Evolutionary conservation across 2,329 filamentous ascomycete species (phyloP).

Genomic region (Biscogniauxia sp.): DNA sequence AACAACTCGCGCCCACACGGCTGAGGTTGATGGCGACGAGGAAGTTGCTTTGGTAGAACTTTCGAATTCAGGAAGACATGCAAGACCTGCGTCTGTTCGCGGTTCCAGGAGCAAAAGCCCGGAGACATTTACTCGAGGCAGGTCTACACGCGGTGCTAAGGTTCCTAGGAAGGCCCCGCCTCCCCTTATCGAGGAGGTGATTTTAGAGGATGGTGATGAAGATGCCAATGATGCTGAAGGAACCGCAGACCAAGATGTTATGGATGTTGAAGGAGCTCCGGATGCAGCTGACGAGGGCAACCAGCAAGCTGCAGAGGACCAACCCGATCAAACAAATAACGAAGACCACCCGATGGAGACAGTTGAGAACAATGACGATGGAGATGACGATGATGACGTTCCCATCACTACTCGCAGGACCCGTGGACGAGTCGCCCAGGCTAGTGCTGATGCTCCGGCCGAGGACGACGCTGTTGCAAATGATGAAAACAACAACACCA

Average conservation of each 20-base stretch:
- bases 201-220: constrained; percentile 45
- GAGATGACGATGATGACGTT: constrained; percentile 49
- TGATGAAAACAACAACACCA: constrained; percentile 28
- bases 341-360: constrained; percentile 33
- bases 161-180: constrained; percentile 47
- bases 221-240: constrained; percentile 33
- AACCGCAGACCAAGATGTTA: constrained; percentile 28
- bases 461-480: constrained; percentile 22
- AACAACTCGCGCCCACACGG: constrained; percentile 52
- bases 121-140: constrained; percentile 44
- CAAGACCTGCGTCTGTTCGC: constrained; percentile 43
- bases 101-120: constrained; percentile 55
- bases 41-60: constrained; percentile 57
- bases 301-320: constrained; percentile 15
- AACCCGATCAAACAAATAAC: constrained; percentile 14
- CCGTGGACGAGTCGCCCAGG: constrained; percentile 28
- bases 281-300: constrained; percentile 30
- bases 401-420: constrained; percentile 46
- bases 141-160: constrained; percentile 51
- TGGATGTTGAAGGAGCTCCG: constrained; percentile 26
- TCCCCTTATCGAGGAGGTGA: constrained; percentile 49
- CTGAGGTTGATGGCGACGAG: constrained; percentile 52
- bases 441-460: constrained; percentile 17
- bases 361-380: constrained; percentile 31
- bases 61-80: constrained; percentile 60